Base-by-base conservation (phyloP, 768 basidiomycete genomes). In the Mycena capillaripes region DNA sequence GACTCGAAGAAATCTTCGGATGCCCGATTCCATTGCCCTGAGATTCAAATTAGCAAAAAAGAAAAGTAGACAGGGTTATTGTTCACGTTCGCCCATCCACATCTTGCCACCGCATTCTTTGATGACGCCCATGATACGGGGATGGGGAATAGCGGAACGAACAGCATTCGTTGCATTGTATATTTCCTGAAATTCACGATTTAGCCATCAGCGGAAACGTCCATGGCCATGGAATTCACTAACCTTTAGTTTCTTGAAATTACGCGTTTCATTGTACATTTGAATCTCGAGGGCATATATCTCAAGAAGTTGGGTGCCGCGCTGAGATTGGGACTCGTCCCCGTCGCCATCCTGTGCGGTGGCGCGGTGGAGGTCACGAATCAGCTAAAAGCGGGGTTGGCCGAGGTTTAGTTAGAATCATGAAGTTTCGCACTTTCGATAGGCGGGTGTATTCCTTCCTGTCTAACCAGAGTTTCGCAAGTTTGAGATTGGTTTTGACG, bases 81-180 rank as follows among this genome's bases (percentile, higher is more conserved):
- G 77, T 92, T 78, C 81, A 93, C 97, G 94, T 87, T 99, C 98
- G 69, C 95, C 96, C 98, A 99, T 99, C 97, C 98, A 99, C 98
- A 99, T 99, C 84, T 99, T 99, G 3, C 98, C 98, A 19, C 98
- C 98, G 76, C 97, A 99, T 82, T 99, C 98, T 79, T 97, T 95
- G 84, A 99, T 99, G 61, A 99, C 96, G 50, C 97, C 98, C 94
- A 98, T 97, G 78, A 99, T 98, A 34, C 96, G 90, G 12, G 98
- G 98, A 84, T 99, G 98, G 19, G 98, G 97, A 72, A 99, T 98
- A 12, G 98, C 98, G 10, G 96, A 97, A 27, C 95, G 93, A 61
- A 99, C 95, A 52, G 91, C 90, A 74, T 95, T 95, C 16, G 95
- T 93, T 12, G 97, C 97, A 75, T 98, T 97, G 84, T 99, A 99